These are phyloP conservation scores for Pythium monospermum DNA, from an alignment of 352 stramenopile species.

Conservation along the genomic window DNA sequence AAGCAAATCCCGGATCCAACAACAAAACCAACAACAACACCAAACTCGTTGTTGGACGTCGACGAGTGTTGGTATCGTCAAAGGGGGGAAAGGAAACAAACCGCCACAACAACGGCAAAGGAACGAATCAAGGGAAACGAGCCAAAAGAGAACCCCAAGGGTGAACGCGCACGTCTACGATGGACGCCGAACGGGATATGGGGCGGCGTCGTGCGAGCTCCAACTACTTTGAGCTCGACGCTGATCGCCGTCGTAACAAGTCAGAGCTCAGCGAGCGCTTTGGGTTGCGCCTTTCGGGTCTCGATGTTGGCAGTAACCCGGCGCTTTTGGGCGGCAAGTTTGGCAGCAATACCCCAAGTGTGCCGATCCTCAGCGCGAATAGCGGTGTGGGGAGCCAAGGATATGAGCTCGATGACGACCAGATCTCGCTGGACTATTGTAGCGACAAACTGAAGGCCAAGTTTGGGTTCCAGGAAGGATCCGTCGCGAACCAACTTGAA, in stretches of 20 bases:
- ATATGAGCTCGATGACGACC: slow-evolving; percentile 48
- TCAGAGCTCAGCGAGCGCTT: slow-evolving; percentile 64
- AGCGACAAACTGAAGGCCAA: slow-evolving; percentile 74
- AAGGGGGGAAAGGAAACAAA: too few species aligned
- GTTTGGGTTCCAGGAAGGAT: slow-evolving; percentile 83
- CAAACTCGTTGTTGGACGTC: too few species aligned
- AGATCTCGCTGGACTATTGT: slow-evolving; percentile 78
- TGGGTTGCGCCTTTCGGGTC: slow-evolving; percentile 42
- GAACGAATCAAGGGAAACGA: too few species aligned
- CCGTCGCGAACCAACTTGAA: slow-evolving; percentile 78
- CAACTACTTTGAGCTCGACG: slow-evolving; percentile 82
- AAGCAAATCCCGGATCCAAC: too few species aligned
- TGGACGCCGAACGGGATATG: too few species aligned
- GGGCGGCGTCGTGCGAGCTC: slow-evolving; percentile 59
- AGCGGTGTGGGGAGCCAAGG: background rate
- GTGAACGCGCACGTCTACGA: too few species aligned
- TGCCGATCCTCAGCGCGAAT: slow-evolving; percentile 11
- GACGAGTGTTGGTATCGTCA: too few species aligned
- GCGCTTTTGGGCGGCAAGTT: slow-evolving; percentile 18
- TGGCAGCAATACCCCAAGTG: slow-evolving; percentile 2
- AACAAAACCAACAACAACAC: too few species aligned
- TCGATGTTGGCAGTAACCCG: slow-evolving; percentile 42
- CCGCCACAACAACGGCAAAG: too few species aligned
- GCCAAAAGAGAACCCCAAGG: too few species aligned
- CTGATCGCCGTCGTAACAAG: slow-evolving; percentile 65